Conservation (phyloP, 441 rosid genomes). For the Breynia disticha region DNA sequence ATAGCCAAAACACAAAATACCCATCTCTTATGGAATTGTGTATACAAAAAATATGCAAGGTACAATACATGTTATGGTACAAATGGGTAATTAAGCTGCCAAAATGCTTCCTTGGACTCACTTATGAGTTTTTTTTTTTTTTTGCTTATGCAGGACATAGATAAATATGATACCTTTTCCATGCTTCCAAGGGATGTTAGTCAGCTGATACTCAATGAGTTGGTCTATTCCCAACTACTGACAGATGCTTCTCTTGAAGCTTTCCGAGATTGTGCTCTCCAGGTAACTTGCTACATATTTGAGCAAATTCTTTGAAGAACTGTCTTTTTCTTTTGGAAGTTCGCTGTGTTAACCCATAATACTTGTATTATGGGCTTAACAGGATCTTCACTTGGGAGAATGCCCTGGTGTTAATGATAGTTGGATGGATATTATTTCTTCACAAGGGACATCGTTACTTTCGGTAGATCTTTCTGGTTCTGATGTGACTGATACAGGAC, state of each 20-base stretch:
- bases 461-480: constrained; percentile 77
- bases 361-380: constrained; percentile 15
- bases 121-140: constrained; percentile 13
- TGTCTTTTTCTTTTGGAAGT: neutral
- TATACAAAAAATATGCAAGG: constrained; percentile 44
- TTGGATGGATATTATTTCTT: constrained; percentile 83
- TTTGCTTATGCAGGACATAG: constrained; percentile 48
- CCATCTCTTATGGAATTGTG: constrained; percentile 82
- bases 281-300: constrained; percentile 36
- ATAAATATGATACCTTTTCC: constrained; percentile 42
- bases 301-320: no score
- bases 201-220: constrained; percentile 78
- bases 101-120: neutral
- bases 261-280: constrained; percentile 81
- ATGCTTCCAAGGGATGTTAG: constrained; percentile 79
- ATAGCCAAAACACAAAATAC: constrained; percentile 31
- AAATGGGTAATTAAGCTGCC: neutral
- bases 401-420: constrained; percentile 66
- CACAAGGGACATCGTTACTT: constrained; percentile 80
- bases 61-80: constrained; percentile 11
- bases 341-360: no score
- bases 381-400: constrained; percentile 74
- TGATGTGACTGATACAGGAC: constrained; percentile 60
- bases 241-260: constrained; percentile 46
- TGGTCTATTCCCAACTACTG: constrained; percentile 42